Evolutionary conservation across 1,139 yeast species (phyloP), one percentile per base, ranked within the genome.

Genomic region (Yamadazyma trypodendri): DNA sequence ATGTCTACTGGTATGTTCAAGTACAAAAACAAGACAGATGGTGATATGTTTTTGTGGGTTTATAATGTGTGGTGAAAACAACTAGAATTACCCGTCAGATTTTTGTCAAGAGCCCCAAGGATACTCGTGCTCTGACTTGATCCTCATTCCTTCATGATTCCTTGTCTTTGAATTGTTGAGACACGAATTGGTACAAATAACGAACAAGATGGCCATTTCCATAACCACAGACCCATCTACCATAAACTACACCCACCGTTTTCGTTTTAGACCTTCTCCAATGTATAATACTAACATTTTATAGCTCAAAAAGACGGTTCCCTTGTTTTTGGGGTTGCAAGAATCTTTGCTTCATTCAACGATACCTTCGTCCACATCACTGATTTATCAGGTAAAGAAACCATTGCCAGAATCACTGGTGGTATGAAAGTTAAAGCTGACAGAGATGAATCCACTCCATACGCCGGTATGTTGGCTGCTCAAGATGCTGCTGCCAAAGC

Each of bases 391-490:
- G 99, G 99, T 75, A 94, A 90, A 77, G 99, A 94, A 81, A 94
- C 99, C 80, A 92, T 94, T 70, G 84, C 96, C 80, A 89, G 98
- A 81, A 97, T 94, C 60, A 94, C 99, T 70, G 98, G 99, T 83
- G 99, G 99, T 82, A 94, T 94, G 98, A 94, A 94, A 84, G 99
- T 94, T 73, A 94, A 94, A 84, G 98, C 98, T 65, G 99, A 94
- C 79, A 89, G 97, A 83, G 99, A 94, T 72, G 98, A 94, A 83
- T 92, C 98, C 53, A 88, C 98, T 58, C 98, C 99, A 74, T 94
- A 94, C 84, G 99, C 99, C 68, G 98, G 97, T 68, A 94, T 94
- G 99, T 85, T 94, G 83, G 99, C 99, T 72, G 98, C 99, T 57
- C 99, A 94, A 81, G 99, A 94, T 67, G 99, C 87, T 67, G 98